These are phyloP conservation scores for Cyclotella cryptica DNA, from an alignment of 108 stramenopile species.

Conservation along the genomic window DNA sequence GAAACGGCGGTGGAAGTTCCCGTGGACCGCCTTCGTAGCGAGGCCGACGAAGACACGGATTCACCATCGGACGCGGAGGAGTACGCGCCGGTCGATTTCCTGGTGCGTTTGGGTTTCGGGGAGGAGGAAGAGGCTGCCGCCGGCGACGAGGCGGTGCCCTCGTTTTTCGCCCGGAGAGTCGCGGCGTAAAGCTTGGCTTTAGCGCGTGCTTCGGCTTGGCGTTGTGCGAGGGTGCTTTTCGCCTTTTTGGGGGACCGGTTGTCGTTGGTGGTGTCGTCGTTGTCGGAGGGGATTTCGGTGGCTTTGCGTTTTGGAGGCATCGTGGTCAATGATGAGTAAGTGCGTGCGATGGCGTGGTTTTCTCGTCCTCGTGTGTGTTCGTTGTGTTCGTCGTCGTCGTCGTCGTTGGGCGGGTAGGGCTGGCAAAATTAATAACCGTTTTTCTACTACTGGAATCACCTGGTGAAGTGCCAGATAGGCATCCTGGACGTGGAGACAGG, in stretches of 20 bases:
- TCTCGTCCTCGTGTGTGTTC: no score
- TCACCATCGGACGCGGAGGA: background rate
- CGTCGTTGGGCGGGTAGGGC: no score
- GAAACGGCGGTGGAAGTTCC: background rate
- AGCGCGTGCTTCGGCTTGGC: slow-evolving; percentile 15
- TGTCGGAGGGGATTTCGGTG: slow-evolving; percentile 4
- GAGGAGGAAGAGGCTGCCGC: background rate
- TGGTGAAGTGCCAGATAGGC: no score
- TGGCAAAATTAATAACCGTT: no score
- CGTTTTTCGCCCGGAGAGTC: background rate
- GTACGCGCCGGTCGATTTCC: slow-evolving; percentile 17
- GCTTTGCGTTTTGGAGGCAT: slow-evolving; percentile 54
- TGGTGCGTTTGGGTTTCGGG: background rate
- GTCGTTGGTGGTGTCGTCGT: slow-evolving; percentile 6
- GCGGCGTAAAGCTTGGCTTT: slow-evolving; percentile 27
- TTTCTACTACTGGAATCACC: no score
- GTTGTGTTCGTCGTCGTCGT: no score
- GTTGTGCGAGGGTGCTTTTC: slow-evolving; percentile 24
- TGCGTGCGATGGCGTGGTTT: background rate
- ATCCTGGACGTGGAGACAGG: no score
- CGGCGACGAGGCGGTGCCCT: background rate
- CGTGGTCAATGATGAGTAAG: background rate
- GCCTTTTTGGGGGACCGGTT: slow-evolving; percentile 29
- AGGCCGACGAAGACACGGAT: background rate
- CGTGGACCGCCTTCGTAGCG: background rate